Base-by-base conservation (phyloP, 1,284 basidiomycete genomes). In the Melanopsichium pennsylvanicum region DNA sequence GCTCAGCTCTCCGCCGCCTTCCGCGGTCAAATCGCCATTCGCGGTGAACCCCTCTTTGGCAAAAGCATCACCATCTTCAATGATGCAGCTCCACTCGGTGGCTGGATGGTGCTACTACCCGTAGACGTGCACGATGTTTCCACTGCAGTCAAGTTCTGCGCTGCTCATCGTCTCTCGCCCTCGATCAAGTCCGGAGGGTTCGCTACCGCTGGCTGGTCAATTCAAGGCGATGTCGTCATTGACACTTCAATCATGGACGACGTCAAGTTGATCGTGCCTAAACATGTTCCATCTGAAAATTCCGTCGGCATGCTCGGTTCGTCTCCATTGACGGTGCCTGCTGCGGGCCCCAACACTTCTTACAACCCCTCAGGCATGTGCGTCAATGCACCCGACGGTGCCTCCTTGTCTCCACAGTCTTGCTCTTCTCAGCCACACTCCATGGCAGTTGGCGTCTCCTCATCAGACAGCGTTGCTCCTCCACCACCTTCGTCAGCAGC, bases 171-270 rank as follows among this genome's bases (percentile, higher is more conserved):
- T 0, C 82, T 93, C 4, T 88, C 88, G n/a, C 86, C 88, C 5
- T 92, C 90, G n/a, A 85, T 92, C 73, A 92, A 90, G 80, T 89
- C 90, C 0, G 92, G 92, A 15, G 92, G 92, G 0, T 93, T 89
- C 77, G 92, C 91, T 7, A 93, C 90, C 3, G 90, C 89, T 10
- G 92, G 92, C 3, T 92, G 90, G 89, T 86, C 90, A 12, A 87
- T 93, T 46, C 88, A 87, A 27, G 92, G 91, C 34, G 89, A 93
- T 75, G 84, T 93, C 49, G 87, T 93, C 69, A 82, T 93, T 72
- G 91, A 94, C 82, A 83, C 93, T 52, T 86, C 84, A 67, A 85
- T 85, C 71, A 83, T 94, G 62, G 51, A 84, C 84, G 49, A 87
- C 87, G 40, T 84, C 89, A 46, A 86, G 87, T 38, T 88, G 90